Percentiles rank a stretch among this genome's conserved stretches.
Conservation (phyloP, 2,329 filamentous ascomycete species). For the Fusarium irregulare region DNA sequence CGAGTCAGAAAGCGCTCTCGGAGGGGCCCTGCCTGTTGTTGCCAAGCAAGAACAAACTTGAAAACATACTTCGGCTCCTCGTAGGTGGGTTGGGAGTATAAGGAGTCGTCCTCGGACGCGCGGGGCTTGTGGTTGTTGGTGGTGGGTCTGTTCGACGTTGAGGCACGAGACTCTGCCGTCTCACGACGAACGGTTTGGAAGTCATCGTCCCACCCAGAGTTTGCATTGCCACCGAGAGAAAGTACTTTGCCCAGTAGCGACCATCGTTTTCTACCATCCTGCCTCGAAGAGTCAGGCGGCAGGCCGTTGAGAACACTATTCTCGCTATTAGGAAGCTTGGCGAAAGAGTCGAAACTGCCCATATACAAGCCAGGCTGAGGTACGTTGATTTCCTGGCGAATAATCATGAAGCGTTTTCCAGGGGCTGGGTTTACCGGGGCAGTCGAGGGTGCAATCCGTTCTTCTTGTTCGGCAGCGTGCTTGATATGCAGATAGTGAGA, state of each 20-base stretch:
- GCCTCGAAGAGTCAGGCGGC: conserved; percentile 43
- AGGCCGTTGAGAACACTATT: conserved; percentile 44
- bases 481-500: conserved; percentile 82
- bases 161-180: conserved; percentile 58
- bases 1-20: conserved; percentile 73
- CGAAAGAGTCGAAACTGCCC: conserved; percentile 61
- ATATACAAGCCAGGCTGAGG: conserved; percentile 61
- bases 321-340: conserved; percentile 45
- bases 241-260: conserved; percentile 73
- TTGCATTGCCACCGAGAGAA: conserved; percentile 46
- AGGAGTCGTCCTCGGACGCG: conserved; percentile 63
- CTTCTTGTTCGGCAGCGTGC: conserved; percentile 69
- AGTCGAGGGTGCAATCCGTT: conserved; percentile 73
- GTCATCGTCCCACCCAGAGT: conserved; percentile 55
- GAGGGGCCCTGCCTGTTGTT: conserved; percentile 64
- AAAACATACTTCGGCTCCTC: conserved; percentile 73
- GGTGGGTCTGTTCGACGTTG: conserved; percentile 48
- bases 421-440: conserved; percentile 87
- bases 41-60: conserved; percentile 79
- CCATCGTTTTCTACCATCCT: conserved; percentile 69
- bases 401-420: conserved; percentile 86
- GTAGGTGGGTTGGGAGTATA: conserved; percentile 65
- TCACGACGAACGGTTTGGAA: conserved; percentile 63
- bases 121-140: conserved; percentile 48
- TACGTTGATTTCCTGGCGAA: conserved; percentile 75